Base-by-base conservation (phyloP, 495 filamentous ascomycete genomes). In the Bombardia bombarda region DNA sequence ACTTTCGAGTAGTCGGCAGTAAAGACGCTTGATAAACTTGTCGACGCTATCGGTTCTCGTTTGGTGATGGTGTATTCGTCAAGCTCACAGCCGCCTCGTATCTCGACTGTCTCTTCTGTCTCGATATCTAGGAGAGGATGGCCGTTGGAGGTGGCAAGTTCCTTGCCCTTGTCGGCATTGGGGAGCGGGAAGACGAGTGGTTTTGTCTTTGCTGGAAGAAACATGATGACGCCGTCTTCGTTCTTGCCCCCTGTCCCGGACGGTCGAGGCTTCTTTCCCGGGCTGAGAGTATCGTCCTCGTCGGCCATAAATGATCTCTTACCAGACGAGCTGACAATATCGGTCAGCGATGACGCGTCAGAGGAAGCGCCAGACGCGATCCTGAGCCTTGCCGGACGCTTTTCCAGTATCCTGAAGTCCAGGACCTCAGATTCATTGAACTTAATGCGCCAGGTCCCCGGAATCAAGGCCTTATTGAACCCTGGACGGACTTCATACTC, bases 341-440 rank as follows among this genome's bases (percentile, higher is more conserved):
- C 60, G 26, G 43, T 50, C 13, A 34, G 17, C 2, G 22, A 41
- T 2, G 53, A 50, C 2, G 32, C 10, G 20, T 46, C 45, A 3
- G 53, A 54, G 0, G 53, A 51, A 6, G 54, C 39, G 24, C 37
- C 57, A 23, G 55, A 56, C 12, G 57, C 51, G 19, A 45, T 38
- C 8, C 56, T 50, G 17, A 65, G 46, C 16, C 46, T 45, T 5
- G 60, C 60, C 17, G 66, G 63, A 10, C 60, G 60, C 42, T 68
- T 68, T 50, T 72, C 69, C 28, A 73, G 50, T 17, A 73, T 69
- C 32, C 70, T 61, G 42, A 73, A 73, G 47, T 73, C 70, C 19
- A 73, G 52, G 24, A 72, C 56, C 31, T 70, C 66, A 10, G 46
- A 56, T 25, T 57, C 52, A 40, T 57, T 46, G 51, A 72, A 57